Evolutionary conservation across 192 early-diverging fungal species (phyloP), one percentile per base, ranked within the genome.

Genomic region (Mortierella alpina): DNA sequence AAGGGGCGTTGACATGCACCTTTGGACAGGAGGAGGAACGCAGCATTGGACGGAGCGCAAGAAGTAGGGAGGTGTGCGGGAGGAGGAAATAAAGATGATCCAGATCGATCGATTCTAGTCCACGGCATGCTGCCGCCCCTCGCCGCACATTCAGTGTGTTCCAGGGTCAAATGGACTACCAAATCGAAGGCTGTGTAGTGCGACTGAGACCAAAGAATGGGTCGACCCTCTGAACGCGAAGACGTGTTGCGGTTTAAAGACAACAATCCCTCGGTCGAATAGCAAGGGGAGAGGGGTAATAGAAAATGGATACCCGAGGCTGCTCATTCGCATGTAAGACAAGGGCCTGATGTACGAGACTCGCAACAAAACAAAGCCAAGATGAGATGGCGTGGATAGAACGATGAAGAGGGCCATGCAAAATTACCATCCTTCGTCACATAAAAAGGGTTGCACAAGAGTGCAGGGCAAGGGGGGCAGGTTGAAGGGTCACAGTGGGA

Each of bases 371-470:
- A 40, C 22, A 41, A 5, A 9, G 7, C 9, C 44, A 52, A 52
- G 22, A 50, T 44, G 42, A 59, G 17, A 56, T 7, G 63, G 15
- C 63, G 17, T 20, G n/a, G 22, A 55, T 49, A 64, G 9, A 63
- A 12, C 17, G 22, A 20, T 20, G 42, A 11, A 12, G 20, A 48
- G 17, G 46, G 42, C 58, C 31, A 31, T 31, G 31, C 31, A 31
- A 31, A 31, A 31, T 31, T 31, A 31, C 31, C 31, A 3, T 31
- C 31, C 7, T 55, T 55, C 49, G 17, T 17, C 12, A 50, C 49
- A 50, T 17, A 10, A 7, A 41, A 59, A 40, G 22, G 57, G 57
- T 59, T 41, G 39, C 52, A 66, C 31, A 66, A 55, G 52, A 55
- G 41, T 6, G 40, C n/a, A 44, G 14, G 52, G 52, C 40, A 44